Evolutionary conservation across 768 basidiomycete species (phyloP), one percentile per base, ranked within the genome.

Genomic region (Neoboletus magnificus): DNA sequence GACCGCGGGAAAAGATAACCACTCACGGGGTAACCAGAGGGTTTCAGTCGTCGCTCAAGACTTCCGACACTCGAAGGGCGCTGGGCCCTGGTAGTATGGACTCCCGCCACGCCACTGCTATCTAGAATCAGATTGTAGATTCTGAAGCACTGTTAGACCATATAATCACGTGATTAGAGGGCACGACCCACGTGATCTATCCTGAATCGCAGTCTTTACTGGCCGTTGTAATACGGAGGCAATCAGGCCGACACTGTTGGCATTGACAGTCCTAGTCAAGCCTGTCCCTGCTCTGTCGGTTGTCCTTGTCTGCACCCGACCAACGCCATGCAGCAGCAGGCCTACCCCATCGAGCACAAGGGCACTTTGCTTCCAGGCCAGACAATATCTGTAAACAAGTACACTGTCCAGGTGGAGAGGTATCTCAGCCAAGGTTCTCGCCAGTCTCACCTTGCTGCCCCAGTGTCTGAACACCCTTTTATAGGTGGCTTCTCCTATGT

Each of bases 401-500:
- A 89, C 73, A 83, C 79, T 20, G 94, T 99, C 51, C 86, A 89
- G 65, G 91, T 99, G 43, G 95, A 98, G 69, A 84, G 87, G 67
- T 98, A 97, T 77, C 82, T 99, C 48, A 91, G 89, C 41, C 96
- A 99, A 86, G 97, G 94, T 87, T 77, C 39, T 51, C 37, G 16
- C 54, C 60, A 44, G 23, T 27, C 54, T 48, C 27, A 39, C 39
- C 48, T 25, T 59, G 37, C 52, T 37, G 33, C 46, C 18, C 37
- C 61, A 45, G 57, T 50, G 39, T 55, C 52, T 58, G 33, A 56
- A 39, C 27, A 47, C 64, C 55, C 56, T 67, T 37, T 22, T 54
- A 18, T 56, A 97, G 94, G 97, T 74, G 97, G 97, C 18, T 99
- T 97, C 72, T 95, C 97, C 8, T 91, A 98, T 75, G 96, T 99